Conservation (phyloP, 192 early-diverging fungal genomes). For the Kickxella alabastrina region DNA sequence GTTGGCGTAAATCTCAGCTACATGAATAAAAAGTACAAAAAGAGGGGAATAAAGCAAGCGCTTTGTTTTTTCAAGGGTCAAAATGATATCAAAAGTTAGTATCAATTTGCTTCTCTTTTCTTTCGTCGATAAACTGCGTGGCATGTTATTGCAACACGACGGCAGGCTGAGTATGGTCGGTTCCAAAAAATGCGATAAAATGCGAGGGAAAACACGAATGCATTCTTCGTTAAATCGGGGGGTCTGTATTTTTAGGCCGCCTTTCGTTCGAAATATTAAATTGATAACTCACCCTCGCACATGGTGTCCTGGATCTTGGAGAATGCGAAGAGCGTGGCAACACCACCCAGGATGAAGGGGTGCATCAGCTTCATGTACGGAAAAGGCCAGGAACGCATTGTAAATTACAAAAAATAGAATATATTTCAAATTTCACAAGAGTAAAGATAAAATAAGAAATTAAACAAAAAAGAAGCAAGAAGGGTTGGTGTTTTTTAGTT, state of each 20-base stretch:
- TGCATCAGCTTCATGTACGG: conserved; percentile 54
- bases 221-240: no score
- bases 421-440: neutral
- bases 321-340: conserved; percentile 25
- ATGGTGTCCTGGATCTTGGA: conserved; percentile 49
- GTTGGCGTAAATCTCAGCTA: conserved; percentile 47
- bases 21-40: neutral
- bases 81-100: no score
- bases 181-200: no score
- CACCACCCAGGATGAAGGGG: conserved; percentile 50
- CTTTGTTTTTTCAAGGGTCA: neutral
- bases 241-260: no score
- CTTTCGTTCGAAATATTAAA: neutral
- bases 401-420: neutral
- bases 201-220: no score
- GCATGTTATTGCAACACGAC: no score
- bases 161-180: no score
- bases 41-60: neutral
- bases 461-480: neutral
- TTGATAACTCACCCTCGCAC: conserved; percentile 45
- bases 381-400: conserved; percentile 50
- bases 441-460: neutral
- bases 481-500: no score
- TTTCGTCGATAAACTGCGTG: no score
- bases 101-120: neutral